A percentile compares a stretch with the other conserved stretches of the same genome.
These are phyloP conservation scores for Heliamphora ciliata DNA, from an alignment of 179 eudicot species.

Conservation along the genomic window DNA sequence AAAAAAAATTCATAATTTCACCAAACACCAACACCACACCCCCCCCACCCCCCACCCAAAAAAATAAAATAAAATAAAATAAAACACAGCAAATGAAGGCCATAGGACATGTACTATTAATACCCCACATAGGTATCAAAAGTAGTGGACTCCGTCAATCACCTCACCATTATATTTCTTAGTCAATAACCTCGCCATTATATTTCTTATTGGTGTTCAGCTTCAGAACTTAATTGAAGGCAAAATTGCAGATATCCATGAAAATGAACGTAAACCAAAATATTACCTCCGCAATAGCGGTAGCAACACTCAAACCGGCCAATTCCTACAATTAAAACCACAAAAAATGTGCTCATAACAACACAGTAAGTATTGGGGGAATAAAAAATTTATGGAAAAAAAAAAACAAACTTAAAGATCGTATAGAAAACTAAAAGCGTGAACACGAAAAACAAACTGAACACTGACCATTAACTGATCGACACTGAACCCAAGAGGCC, in stretches of 20 bases:
- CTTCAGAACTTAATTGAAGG: not conserved
- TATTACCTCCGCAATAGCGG: slow-evolving; percentile 80
- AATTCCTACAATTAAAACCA: slow-evolving; percentile 49
- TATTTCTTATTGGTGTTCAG: not conserved
- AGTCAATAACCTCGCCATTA: too few relatives aligned
- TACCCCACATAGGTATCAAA: not conserved
- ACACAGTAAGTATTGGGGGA: not conserved
- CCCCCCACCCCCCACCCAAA: too few relatives aligned
- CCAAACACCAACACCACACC: too few relatives aligned
- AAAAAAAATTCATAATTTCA: too few relatives aligned
- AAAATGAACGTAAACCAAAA: not conserved
- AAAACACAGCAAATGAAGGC: not conserved
- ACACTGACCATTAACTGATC: slow-evolving; percentile 85
- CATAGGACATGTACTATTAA: not conserved
- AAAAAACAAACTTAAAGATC: not conserved
- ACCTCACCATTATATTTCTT: not conserved
- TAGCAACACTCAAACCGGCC: slow-evolving; percentile 96
- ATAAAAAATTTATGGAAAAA: too few relatives aligned
- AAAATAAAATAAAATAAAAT: not conserved
- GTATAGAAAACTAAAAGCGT: not conserved
- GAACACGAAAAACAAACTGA: not conserved
- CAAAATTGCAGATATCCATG: not conserved
- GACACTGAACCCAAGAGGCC: slow-evolving; percentile 86
- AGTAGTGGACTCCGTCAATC: not conserved
- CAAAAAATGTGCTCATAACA: not conserved